phyloP scores from a whole-genome alignment of 2,329 filamentous ascomycete species.

The Paecilomyces fulvus region DNA sequence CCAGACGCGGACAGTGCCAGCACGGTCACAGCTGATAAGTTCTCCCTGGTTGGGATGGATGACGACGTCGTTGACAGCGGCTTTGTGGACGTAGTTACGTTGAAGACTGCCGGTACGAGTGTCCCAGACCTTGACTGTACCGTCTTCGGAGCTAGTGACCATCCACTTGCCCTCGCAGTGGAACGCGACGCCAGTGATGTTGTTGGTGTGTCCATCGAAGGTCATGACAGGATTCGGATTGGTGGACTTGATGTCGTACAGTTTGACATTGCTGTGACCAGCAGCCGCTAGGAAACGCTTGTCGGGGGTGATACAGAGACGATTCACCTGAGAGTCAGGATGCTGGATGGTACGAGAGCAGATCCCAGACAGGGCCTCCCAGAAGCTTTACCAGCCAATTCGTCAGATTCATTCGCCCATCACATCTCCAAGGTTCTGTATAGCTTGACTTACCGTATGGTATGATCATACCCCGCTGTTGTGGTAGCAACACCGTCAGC shows the following conservation, averaged over 20 bases:
- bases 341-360: constrained; percentile 98
- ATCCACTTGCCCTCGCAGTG: constrained; percentile 99
- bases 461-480: constrained; percentile 65
- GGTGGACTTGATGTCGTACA: constrained; percentile 98
- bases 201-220: constrained; percentile 92
- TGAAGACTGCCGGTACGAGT: constrained; percentile 78
- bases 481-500: constrained; percentile 10
- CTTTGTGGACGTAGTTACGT: constrained; percentile 83
- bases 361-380: constrained; percentile 95
- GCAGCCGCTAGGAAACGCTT: constrained; percentile 87
- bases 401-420: not conserved
- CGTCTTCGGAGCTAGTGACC: constrained; percentile 95
- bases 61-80: constrained; percentile 93
- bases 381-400: constrained; percentile 57
- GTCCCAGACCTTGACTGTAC: constrained; percentile 96
- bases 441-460: constrained; percentile 52
- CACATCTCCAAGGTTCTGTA: not conserved
- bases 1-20: constrained; percentile 90
- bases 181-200: constrained; percentile 93
- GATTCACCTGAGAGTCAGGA: constrained; percentile 95
- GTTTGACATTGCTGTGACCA: constrained; percentile 79
- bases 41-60: constrained; percentile 99
- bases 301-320: constrained; percentile 95
- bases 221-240: constrained; percentile 88
- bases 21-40: constrained; percentile 90